These are phyloP conservation scores for Globisporangium acanthophoron DNA, from an alignment of 352 stramenopile genomes.

Conservation along the genomic window DNA sequence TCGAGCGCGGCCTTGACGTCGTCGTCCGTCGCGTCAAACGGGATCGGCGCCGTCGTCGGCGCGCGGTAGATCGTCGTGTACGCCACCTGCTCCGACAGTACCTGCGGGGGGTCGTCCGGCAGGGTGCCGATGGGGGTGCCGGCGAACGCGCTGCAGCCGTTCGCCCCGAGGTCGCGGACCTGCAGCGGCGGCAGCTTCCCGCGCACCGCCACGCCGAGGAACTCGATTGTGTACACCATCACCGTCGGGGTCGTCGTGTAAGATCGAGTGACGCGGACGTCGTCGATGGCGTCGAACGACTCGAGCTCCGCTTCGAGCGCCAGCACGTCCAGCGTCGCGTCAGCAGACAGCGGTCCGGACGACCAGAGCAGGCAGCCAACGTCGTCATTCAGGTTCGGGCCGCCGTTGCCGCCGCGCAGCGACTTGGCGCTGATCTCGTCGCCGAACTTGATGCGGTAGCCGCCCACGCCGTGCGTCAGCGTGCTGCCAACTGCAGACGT, in stretches of 20 bases:
- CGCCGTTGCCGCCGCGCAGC: slow-evolving; percentile 63
- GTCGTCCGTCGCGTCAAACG: slow-evolving; percentile 83
- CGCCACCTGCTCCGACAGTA: slow-evolving; percentile 42
- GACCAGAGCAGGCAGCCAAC: slow-evolving; percentile 76
- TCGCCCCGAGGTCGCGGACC: slow-evolving; percentile 87
- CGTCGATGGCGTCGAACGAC: slow-evolving; percentile 55
- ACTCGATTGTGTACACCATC: slow-evolving; percentile 91
- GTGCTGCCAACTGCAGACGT: slow-evolving; percentile 15
- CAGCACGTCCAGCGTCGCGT: slow-evolving; percentile 35
- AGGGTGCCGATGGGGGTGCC: slow-evolving; percentile 19
- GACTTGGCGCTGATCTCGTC: slow-evolving; percentile 84
- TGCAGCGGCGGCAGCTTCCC: slow-evolving; percentile 82
- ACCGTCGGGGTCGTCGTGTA: slow-evolving; percentile 38
- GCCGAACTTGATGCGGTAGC: slow-evolving; percentile 90
- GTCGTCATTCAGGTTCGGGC: slow-evolving; percentile 65
- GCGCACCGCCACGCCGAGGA: slow-evolving; percentile 86
- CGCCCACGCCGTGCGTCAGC: slow-evolving; percentile 50
- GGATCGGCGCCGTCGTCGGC: slow-evolving; percentile 87
- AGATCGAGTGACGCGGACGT: slow-evolving; percentile 58
- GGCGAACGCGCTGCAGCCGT: slow-evolving; percentile 86
- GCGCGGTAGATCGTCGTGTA: slow-evolving; percentile 88
- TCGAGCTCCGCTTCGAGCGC: slow-evolving; percentile 64
- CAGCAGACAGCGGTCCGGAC: slow-evolving; percentile 35
- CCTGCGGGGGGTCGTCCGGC: slow-evolving; percentile 1
- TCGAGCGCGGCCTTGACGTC: slow-evolving; percentile 94